These are phyloP conservation scores for Plectranthus barbatus DNA, from an alignment of 257 asterid species.

Conservation along the genomic window DNA sequence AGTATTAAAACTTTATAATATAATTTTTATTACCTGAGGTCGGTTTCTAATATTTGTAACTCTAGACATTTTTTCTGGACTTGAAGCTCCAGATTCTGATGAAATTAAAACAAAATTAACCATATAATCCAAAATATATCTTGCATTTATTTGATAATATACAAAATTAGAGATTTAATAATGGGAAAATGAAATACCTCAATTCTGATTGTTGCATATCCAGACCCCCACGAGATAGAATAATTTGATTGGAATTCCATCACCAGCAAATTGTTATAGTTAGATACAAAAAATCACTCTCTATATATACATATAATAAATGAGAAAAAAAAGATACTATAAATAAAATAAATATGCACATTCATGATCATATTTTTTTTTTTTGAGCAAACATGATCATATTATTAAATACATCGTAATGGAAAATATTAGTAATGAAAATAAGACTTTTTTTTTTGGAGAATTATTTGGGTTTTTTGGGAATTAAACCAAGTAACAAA, in stretches of 20 bases:
- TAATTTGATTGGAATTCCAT: not conserved
- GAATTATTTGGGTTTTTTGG: too few relatives aligned
- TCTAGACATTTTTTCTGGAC: constrained; percentile 31
- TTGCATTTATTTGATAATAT: not conserved
- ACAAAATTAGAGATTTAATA: not conserved
- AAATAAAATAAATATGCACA: not conserved
- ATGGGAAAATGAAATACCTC: constrained; percentile 25
- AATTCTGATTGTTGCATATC: constrained; percentile 16
- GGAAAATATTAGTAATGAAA: too few relatives aligned
- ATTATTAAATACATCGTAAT: too few relatives aligned
- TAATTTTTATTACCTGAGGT: constrained; percentile 29
- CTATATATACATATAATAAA: not conserved
- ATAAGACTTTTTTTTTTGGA: too few relatives aligned
- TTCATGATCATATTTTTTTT: too few relatives aligned
- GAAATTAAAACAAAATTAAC: not conserved
- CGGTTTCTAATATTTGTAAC: constrained; percentile 37
- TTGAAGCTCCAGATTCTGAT: constrained; percentile 50
- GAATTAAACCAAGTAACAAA: too few relatives aligned
- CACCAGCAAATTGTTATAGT: not conserved
- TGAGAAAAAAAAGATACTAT: not conserved
- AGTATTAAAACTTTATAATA: not conserved
- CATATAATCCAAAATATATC: not conserved
- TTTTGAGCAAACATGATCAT: too few relatives aligned
- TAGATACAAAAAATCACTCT: not conserved
- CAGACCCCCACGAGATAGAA: not conserved